Conservation (phyloP, 2,329 filamentous ascomycete genomes). For the Colletotrichum sp. region DNA sequence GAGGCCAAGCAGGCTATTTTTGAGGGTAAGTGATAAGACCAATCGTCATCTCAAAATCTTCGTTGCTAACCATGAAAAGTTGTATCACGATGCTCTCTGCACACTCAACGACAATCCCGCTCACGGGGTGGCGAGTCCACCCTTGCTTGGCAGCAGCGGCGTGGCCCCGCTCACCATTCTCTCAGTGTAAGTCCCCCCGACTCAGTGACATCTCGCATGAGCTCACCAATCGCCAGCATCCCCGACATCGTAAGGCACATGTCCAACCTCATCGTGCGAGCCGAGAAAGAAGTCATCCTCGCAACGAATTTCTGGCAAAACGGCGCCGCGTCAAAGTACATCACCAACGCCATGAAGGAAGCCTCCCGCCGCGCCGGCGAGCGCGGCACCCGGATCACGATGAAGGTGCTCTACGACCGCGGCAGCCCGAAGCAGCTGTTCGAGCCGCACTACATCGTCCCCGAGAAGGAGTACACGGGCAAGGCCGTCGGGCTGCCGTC, state of each 20-base stretch:
- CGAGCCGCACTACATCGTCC: conserved; percentile 68
- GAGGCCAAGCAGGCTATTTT: not conserved
- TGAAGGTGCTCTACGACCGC: conserved; percentile 80
- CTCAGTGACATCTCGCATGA: not conserved
- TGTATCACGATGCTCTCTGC: not conserved
- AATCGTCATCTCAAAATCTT: not conserved
- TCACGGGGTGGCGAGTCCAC: conserved; percentile 56
- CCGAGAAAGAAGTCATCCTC: conserved; percentile 74
- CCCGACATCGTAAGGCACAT: conserved; percentile 77
- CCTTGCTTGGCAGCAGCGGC: conserved; percentile 60
- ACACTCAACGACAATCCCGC: conserved; percentile 18
- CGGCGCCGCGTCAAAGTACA: conserved; percentile 68
- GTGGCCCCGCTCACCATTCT: conserved; percentile 73
- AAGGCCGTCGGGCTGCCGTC: conserved; percentile 65
- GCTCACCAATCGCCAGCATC: conserved; percentile 32
- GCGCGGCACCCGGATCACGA: conserved; percentile 60
- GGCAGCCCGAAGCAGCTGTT: conserved; percentile 68
- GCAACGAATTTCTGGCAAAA: conserved; percentile 80
- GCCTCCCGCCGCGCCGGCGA: conserved; percentile 68
- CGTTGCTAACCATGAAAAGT: not conserved
- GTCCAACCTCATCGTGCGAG: conserved; percentile 76
- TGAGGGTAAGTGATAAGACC: not conserved
- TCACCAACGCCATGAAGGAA: conserved; percentile 72
- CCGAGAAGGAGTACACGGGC: conserved; percentile 61
- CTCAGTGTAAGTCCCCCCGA: conserved; percentile 47